Conservation (phyloP, 495 filamentous ascomycete species). For the Neurospora sp. region DNA sequence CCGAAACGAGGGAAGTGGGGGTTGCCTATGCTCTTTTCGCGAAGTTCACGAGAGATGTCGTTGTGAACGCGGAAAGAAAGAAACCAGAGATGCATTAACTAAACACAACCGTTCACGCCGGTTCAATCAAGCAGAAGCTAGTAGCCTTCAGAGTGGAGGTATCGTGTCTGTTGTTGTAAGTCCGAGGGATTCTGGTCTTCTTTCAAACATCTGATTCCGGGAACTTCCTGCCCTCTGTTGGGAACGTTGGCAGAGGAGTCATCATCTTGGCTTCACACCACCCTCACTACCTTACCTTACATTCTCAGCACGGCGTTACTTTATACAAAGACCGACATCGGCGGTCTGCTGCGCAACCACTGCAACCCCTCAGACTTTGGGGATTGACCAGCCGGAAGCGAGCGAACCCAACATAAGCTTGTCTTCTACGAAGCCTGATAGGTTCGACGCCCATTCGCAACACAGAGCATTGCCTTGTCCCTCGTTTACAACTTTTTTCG, state of each 20-base stretch:
- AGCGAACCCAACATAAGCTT: background rate
- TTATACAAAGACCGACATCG: background rate
- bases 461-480: background rate
- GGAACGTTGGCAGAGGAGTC: background rate
- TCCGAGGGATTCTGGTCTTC: background rate
- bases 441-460: background rate
- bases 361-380: background rate
- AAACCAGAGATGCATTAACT: background rate
- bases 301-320: background rate
- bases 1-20: background rate
- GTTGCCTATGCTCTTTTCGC: background rate
- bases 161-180: background rate
- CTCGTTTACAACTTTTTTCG: background rate
- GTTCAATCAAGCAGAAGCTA: background rate
- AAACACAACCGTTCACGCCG: background rate
- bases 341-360: background rate
- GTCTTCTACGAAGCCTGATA: background rate
- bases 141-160: background rate
- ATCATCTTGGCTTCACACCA: background rate
- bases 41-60: background rate
- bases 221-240: background rate
- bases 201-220: background rate
- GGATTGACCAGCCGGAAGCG: background rate
- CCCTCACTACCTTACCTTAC: background rate
- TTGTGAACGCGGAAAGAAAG: background rate